Evolutionary conservation across 2,329 filamentous ascomycete genomes (phyloP).

Genomic region (Calonectria crousiana): DNA sequence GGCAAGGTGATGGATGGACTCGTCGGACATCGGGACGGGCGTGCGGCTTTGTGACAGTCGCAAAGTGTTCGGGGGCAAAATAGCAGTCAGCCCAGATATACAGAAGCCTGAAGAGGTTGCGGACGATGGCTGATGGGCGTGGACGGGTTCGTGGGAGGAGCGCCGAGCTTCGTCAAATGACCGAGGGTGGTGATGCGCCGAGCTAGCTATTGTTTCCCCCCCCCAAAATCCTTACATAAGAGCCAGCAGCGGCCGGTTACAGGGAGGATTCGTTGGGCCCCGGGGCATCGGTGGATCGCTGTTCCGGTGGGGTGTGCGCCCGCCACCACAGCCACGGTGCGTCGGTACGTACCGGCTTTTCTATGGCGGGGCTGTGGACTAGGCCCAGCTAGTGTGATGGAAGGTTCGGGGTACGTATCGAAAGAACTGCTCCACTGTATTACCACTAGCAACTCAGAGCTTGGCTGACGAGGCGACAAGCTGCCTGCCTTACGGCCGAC

Average conservation of each 20-base stretch:
- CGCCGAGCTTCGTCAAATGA: conserved; percentile 25
- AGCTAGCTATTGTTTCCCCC: conserved; percentile 28
- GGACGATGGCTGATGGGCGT: not conserved
- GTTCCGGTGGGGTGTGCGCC: conserved; percentile 46
- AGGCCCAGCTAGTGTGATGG: not conserved
- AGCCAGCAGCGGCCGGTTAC: conserved; percentile 24
- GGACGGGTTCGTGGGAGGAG: conserved; percentile 6
- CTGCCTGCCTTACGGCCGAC: conserved; percentile 38
- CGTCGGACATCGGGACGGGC: conserved; percentile 53
- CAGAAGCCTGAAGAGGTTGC: not conserved
- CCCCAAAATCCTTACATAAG: conserved; percentile 43
- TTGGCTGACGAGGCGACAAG: conserved; percentile 46
- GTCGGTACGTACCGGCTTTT: not conserved
- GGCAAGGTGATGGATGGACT: conserved; percentile 67
- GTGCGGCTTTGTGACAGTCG: not conserved
- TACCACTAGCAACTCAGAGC: conserved; percentile 35
- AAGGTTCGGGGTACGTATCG: conserved; percentile 27
- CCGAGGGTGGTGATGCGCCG: conserved; percentile 35
- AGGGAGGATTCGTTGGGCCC: not conserved
- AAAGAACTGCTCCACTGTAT: conserved; percentile 15
- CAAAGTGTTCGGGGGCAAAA: not conserved
- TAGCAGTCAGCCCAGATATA: not conserved
- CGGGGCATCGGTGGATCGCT: conserved; percentile 46
- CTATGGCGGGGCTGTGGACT: not conserved
- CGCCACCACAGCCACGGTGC: conserved; percentile 40